Conservation (phyloP, 106 monocot species). For the Alisma plantagoaquatica region DNA sequence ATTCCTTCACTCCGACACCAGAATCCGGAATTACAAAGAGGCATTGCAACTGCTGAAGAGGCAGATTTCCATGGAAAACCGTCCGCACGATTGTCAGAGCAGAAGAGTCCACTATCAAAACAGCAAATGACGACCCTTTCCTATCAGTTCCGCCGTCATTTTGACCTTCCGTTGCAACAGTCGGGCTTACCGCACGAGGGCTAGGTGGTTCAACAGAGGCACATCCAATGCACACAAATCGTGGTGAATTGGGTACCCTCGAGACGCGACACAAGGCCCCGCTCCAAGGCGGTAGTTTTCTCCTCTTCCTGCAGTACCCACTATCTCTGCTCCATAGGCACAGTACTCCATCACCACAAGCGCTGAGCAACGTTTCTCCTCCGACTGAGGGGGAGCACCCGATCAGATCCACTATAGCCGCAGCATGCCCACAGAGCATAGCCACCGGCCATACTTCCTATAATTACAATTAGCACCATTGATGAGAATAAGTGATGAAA, state of each 20-base stretch:
- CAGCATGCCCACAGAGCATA: slow-evolving; percentile 35
- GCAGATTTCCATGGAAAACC: slow-evolving; percentile 34
- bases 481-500: neutral
- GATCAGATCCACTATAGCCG: slow-evolving; percentile 24
- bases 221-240: slow-evolving; percentile 42
- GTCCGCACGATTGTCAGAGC: slow-evolving; percentile 40
- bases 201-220: slow-evolving; percentile 8
- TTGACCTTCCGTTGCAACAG: no score
- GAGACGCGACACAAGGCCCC: slow-evolving; percentile 32
- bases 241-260: slow-evolving; percentile 20
- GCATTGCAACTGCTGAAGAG: slow-evolving; percentile 27
- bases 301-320: slow-evolving; percentile 52
- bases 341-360: slow-evolving; percentile 56
- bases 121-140: slow-evolving; percentile 14
- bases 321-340: slow-evolving; percentile 50
- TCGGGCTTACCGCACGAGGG: neutral
- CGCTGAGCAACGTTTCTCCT: slow-evolving; percentile 31
- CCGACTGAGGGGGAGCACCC: slow-evolving; percentile 16
- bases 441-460: slow-evolving; percentile 20
- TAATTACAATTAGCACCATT: neutral
- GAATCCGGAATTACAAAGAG: slow-evolving; percentile 19
- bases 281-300: slow-evolving; percentile 60
- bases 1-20: slow-evolving; percentile 2
- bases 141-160: neutral
- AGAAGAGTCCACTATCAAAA: slow-evolving; percentile 57